Base-by-base conservation (phyloP, 164 flowering plant species). In the Houttuynia cordata region DNA sequence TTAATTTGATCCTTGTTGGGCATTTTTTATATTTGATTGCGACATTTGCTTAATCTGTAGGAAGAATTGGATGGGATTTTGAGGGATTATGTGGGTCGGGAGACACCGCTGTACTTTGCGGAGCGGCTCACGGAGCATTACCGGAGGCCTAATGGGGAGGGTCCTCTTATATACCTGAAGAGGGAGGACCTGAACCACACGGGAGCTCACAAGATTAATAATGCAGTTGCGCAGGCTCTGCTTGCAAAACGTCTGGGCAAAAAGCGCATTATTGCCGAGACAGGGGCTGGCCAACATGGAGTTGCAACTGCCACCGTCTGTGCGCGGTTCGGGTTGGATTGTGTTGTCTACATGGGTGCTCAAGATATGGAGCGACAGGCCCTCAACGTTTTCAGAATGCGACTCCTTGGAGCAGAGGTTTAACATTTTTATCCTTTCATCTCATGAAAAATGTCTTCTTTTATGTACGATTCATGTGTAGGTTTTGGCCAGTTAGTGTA, bases 261-360 rank as follows among this genome's bases (percentile, higher is more conserved):
- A 57, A 74, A 73, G 20, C 86, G 96, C 7, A 83, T 88, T 45
- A 86, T 91, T 64, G 97, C 96, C 57, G 98, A 89, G 71, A 92
- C 97, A 45, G 98, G 97, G 59, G 98, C 98, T 61, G 98, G 98
- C 60, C 97, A 92, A 71, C 98, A 92, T 74, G 98, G 98, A 56
- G 96, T 88, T 71, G 98, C 95, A 7, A 92, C 98, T 12, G 96
- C 98, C 50, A 92, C 98, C 7, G 96, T 88, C 6, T 91, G 96
- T 76, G 98, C 98, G 61, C 72, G 98, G 53, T 92, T 92, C 70
- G 97, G 96, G 20, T 70, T 92, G 76, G 65, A 84, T 51, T 92
- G 98, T 58, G 71, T 88, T 21, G 71, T 92, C 45, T 92, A 88
- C 61, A 87, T 92, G 98, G 98, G 98, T 60, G 95, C 96, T 25